phyloP scores from a whole-genome alignment of 495 filamentous ascomycete species.

The Bryoglossum gracile region DNA sequence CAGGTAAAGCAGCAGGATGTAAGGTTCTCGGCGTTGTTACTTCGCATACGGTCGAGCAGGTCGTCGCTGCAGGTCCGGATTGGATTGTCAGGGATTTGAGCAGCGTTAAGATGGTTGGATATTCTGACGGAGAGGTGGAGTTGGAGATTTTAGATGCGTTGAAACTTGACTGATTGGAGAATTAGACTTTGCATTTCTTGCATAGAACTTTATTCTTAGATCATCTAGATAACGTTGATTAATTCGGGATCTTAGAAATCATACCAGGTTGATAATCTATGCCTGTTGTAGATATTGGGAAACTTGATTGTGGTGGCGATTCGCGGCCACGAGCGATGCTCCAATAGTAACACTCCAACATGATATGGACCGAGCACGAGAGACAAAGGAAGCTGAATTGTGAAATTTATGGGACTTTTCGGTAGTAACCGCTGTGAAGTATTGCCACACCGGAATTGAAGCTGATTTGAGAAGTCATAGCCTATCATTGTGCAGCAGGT shows the following conservation, averaged over 20 bases:
- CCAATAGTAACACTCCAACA: too few relatives aligned
- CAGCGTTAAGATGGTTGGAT: constrained; percentile 48
- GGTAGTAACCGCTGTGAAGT: too few relatives aligned
- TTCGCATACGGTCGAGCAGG: constrained; percentile 66
- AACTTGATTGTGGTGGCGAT: too few relatives aligned
- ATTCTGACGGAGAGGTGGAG: constrained; percentile 14
- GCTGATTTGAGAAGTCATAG: too few relatives aligned
- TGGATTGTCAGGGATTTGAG: constrained; percentile 80
- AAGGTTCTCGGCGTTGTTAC: constrained; percentile 82
- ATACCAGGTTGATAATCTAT: background rate
- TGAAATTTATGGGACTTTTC: too few relatives aligned
- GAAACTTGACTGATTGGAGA: constrained; percentile 2
- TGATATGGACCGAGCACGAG: too few relatives aligned
- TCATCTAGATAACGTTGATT: background rate
- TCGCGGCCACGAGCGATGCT: background rate
- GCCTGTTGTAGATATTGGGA: too few relatives aligned
- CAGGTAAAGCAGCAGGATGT: constrained; percentile 86
- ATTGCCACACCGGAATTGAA: too few relatives aligned
- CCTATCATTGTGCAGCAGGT: too few relatives aligned
- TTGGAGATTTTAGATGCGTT: constrained; percentile 21
- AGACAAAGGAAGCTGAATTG: too few relatives aligned
- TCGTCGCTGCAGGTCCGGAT: constrained; percentile 69
- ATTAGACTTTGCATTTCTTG: too few relatives aligned
- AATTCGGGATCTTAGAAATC: background rate
- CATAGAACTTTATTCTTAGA: too few relatives aligned